Percentiles rank a stretch among this genome's conserved stretches.
Evolutionary conservation across 106 monocot species (phyloP).

Genomic region (Cymbidium sinense): DNA sequence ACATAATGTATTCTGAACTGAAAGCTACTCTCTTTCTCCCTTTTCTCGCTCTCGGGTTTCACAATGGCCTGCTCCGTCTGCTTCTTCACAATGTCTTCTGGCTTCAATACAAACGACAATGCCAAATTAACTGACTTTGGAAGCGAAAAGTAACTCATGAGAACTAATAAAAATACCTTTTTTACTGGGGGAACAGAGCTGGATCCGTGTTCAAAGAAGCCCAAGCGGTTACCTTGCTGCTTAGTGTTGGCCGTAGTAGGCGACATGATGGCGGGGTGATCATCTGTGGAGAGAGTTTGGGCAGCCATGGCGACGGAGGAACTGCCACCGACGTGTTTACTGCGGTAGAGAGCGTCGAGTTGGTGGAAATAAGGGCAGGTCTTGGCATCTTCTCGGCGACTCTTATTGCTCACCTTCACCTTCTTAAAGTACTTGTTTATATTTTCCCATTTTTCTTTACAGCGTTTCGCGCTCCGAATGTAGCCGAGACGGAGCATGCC

Average conservation of each 20-base stretch:
- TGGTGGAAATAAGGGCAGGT: slow-evolving; percentile 94
- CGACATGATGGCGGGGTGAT: background rate
- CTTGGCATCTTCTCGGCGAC: slow-evolving; percentile 69
- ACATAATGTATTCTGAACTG: slow-evolving; percentile 43
- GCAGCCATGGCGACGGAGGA: background rate
- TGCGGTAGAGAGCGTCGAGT: slow-evolving; percentile 65
- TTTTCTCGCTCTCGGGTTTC: slow-evolving; percentile 15
- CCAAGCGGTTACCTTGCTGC: background rate
- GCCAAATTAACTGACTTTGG: background rate
- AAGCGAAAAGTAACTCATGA: background rate
- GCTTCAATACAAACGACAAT: slow-evolving; percentile 38
- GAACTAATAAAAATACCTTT: background rate
- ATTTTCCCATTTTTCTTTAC: slow-evolving; percentile 98
- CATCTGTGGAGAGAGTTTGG: background rate
- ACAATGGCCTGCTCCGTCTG: slow-evolving; percentile 20
- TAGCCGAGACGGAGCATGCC: slow-evolving; percentile 63
- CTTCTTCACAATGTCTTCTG: slow-evolving; percentile 50
- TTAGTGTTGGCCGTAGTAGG: background rate
- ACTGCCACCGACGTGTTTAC: slow-evolving; percentile 12
- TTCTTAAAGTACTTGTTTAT: slow-evolving; percentile 98
- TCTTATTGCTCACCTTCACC: slow-evolving; percentile 90
- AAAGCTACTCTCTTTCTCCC: slow-evolving; percentile 24
- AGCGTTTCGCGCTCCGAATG: slow-evolving; percentile 62
- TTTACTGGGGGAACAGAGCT: slow-evolving; percentile 3
- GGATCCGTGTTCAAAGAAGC: slow-evolving; percentile 16